Percentiles rank a stretch among this genome's conserved stretches.
phyloP scores from a whole-genome alignment of 2,329 filamentous ascomycete species.

The Ascochyta koolunga region DNA sequence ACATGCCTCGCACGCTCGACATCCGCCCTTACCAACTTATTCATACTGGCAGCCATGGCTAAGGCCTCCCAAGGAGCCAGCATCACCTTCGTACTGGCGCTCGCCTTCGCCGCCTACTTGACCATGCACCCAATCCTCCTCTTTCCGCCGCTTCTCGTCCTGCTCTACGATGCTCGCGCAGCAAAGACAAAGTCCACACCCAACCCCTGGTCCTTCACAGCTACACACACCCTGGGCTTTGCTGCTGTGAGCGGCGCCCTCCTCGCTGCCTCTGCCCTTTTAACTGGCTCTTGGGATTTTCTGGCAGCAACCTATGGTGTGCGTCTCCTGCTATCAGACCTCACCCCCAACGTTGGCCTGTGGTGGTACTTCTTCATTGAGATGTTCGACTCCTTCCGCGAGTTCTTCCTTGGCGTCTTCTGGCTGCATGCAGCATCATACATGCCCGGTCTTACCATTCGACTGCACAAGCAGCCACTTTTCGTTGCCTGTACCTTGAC shows the following conservation, averaged over 20 bases:
- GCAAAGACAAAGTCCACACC: conserved; percentile 37
- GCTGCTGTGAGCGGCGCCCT: conserved; percentile 57
- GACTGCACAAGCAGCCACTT: conserved; percentile 82
- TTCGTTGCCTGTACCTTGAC: conserved; percentile 84
- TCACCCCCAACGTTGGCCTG: conserved; percentile 92
- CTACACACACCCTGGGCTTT: conserved; percentile 61
- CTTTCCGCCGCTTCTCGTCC: conserved; percentile 78
- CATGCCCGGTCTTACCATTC: conserved; percentile 82
- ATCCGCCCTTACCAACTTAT: conserved; percentile 84
- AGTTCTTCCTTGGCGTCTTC: conserved; percentile 97
- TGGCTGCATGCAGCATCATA: conserved; percentile 95
- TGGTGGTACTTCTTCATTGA: conserved; percentile 99
- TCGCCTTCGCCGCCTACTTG: conserved; percentile 87
- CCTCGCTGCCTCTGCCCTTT: conserved; percentile 71
- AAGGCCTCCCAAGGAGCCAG: conserved; percentile 76
- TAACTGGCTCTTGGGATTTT: conserved; percentile 88
- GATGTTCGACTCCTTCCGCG: conserved; percentile 97
- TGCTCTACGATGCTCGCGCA: conserved; percentile 66
- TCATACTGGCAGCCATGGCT: conserved; percentile 81
- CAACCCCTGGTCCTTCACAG: conserved; percentile 57
- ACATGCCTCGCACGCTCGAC: conserved; percentile 91
- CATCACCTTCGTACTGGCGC: conserved; percentile 78
- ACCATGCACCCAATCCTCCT: conserved; percentile 91
- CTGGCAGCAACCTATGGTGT: conserved; percentile 89
- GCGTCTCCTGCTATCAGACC: conserved; percentile 85